Conservation (phyloP, 1,139 yeast species). For the Diutina sp. region DNA sequence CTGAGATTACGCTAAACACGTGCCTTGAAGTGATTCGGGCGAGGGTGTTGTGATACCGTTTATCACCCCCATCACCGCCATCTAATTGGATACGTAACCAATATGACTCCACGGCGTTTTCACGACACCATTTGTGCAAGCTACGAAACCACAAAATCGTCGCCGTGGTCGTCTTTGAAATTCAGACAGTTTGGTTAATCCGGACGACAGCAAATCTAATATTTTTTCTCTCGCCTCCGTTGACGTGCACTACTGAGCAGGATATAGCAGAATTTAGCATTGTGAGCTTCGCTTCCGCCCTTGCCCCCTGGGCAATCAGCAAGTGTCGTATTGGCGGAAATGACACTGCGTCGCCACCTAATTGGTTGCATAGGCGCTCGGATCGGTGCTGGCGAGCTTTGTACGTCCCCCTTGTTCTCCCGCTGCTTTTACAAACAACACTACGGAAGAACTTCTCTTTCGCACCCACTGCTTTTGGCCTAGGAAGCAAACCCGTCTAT, state of each 20-base stretch:
- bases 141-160: no score
- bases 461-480: no score
- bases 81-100: background rate
- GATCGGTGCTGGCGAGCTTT: no score
- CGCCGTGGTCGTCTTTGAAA: no score
- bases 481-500: no score
- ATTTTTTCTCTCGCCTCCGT: no score
- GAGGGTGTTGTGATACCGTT: background rate
- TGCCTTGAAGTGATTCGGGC: background rate
- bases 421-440: no score
- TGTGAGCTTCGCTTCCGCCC: background rate
- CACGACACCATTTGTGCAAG: background rate
- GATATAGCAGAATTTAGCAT: background rate
- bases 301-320: background rate
- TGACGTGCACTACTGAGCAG: background rate
- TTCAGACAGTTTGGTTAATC: background rate
- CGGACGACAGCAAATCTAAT: background rate
- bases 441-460: no score
- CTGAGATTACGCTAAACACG: background rate
- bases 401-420: no score
- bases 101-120: background rate
- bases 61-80: background rate
- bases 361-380: background rate
- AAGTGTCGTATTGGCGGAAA: background rate
- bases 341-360: background rate